Evolutionary conservation across 2,329 filamentous ascomycete species (phyloP).

Genomic region (Metarhizium humberi): DNA sequence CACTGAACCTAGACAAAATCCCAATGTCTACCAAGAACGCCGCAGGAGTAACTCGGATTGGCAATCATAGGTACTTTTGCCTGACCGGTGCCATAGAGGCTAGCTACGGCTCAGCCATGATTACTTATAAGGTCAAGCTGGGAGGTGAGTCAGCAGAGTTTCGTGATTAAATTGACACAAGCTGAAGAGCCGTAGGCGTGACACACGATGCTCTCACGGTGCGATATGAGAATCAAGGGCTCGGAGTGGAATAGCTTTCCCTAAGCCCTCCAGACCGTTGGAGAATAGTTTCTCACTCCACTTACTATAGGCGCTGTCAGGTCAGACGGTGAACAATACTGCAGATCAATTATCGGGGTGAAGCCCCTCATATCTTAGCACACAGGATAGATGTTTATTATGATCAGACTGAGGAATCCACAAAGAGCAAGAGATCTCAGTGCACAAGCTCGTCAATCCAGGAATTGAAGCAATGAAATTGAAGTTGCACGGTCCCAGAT

Average conservation of each 20-base stretch:
- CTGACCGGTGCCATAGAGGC: constrained; percentile 27
- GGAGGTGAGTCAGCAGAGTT: constrained; percentile 19
- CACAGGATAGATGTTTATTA: background rate
- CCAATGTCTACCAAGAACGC: constrained; percentile 19
- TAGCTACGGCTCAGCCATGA: constrained; percentile 27
- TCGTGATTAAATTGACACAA: background rate
- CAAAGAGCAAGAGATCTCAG: background rate
- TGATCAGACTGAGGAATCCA: background rate
- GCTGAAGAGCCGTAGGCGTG: constrained; percentile 16
- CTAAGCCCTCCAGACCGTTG: background rate
- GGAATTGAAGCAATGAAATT: background rate
- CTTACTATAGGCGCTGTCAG: background rate
- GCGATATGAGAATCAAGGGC: constrained; percentile 19
- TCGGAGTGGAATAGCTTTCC: background rate
- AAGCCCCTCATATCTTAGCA: background rate
- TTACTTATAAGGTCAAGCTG: constrained; percentile 27
- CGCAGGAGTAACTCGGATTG: constrained; percentile 23
- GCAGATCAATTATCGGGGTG: background rate
- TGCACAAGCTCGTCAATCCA: background rate
- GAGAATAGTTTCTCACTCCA: background rate
- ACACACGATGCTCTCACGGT: constrained; percentile 28
- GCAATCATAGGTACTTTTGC: constrained; percentile 27
- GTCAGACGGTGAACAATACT: background rate
- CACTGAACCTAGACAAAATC: constrained; percentile 25
- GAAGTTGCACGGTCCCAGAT: background rate